Percentiles rank a stretch among this genome's conserved stretches.
phyloP scores from a whole-genome alignment of 176 grass and related monocot species.

The Microstegium vimineum region DNA sequence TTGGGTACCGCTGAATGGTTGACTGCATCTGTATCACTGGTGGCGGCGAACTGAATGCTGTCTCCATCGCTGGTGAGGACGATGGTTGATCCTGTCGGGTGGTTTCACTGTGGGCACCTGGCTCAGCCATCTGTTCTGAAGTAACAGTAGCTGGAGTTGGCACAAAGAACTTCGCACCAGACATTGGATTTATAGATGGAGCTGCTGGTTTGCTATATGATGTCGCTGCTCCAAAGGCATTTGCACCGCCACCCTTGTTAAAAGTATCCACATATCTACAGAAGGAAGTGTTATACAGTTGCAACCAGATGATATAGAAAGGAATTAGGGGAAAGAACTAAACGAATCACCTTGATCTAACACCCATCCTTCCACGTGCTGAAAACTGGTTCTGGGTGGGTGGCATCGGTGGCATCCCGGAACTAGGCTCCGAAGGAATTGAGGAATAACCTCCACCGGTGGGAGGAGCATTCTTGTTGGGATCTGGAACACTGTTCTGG shows the following conservation, averaged over 20 bases:
- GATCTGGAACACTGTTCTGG: constrained; percentile 50
- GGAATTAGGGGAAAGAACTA: background rate
- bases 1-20: constrained; percentile 52
- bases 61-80: constrained; percentile 7
- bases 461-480: constrained; percentile 40
- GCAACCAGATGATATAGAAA: background rate
- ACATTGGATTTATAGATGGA: constrained; percentile 41
- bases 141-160: constrained; percentile 35
- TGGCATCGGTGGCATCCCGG: constrained; percentile 66
- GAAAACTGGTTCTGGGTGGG: constrained; percentile 93
- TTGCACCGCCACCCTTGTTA: constrained; percentile 65
- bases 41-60: constrained; percentile 36
- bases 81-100: constrained; percentile 3
- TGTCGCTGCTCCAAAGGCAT: constrained; percentile 20
- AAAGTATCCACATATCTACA: constrained; percentile 92
- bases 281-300: background rate
- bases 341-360: constrained; percentile 74
- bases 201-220: constrained; percentile 51
- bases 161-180: constrained; percentile 67
- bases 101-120: constrained; percentile 2
- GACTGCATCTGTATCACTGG: constrained; percentile 19
- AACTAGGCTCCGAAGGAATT: constrained; percentile 26
- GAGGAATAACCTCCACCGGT: constrained; percentile 20
- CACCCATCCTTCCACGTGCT: constrained; percentile 63
- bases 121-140: constrained; percentile 22